Evolutionary conservation across 1,284 basidiomycete genomes (phyloP).

Genomic region (Papiliotrema laurentii): DNA sequence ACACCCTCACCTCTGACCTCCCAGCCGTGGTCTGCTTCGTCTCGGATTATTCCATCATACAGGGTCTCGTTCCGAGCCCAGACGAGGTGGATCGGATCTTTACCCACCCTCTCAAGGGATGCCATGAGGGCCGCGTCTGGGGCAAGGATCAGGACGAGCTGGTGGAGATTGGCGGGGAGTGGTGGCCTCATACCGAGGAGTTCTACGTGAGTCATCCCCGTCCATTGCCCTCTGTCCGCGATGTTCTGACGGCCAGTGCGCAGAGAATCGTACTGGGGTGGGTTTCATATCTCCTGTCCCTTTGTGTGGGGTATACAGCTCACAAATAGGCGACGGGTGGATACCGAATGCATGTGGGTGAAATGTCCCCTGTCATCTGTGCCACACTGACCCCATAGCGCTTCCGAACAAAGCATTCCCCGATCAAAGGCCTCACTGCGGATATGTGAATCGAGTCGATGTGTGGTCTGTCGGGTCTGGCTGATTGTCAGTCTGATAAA

Average conservation of each 20-base stretch:
- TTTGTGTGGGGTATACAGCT: background rate
- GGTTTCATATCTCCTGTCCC: conserved; percentile 2
- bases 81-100: conserved; percentile 75
- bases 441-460: conserved; percentile 60
- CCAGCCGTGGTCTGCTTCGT: conserved; percentile 69
- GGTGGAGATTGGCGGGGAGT: conserved; percentile 57
- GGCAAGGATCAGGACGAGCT: conserved; percentile 50
- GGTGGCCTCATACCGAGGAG: conserved; percentile 71
- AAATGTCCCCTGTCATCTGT: background rate
- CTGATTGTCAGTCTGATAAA: conserved; percentile 52
- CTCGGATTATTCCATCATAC: conserved; percentile 55
- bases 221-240: background rate
- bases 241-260: conserved; percentile 25
- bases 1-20: conserved; percentile 38
- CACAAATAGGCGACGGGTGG: conserved; percentile 57
- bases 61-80: conserved; percentile 55
- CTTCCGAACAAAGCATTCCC: conserved; percentile 66
- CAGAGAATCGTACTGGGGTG: conserved; percentile 34
- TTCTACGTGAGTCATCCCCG: conserved; percentile 54
- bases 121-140: conserved; percentile 55
- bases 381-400: conserved; percentile 57
- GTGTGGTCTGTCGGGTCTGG: background rate
- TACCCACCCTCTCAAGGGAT: conserved; percentile 65
- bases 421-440: conserved; percentile 74
- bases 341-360: conserved; percentile 46